Evolutionary conservation across 2,329 filamentous ascomycete species (phyloP).

Genomic region (Colletotrichum cordylinicola): DNA sequence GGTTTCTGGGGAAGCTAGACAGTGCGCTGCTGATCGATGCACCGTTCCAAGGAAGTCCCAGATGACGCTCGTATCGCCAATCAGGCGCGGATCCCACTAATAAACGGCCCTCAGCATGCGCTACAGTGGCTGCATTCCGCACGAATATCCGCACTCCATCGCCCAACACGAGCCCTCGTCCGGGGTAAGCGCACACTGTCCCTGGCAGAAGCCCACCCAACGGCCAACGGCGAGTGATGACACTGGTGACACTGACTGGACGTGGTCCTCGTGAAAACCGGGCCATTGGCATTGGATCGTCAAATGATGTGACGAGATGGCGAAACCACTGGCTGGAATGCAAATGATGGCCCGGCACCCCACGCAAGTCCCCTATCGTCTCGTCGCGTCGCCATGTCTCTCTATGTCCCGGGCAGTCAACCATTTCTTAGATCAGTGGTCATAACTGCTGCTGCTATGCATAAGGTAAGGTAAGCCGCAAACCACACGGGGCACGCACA

Average conservation of each 20-base stretch:
- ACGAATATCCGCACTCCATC: neutral
- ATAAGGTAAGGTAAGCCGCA: neutral
- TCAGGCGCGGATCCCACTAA: conserved; percentile 3
- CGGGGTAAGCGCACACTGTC: neutral
- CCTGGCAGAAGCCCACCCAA: conserved; percentile 13
- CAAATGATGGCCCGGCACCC: neutral
- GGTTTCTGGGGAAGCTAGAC: neutral
- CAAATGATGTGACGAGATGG: neutral
- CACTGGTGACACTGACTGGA: neutral
- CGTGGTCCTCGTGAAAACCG: neutral
- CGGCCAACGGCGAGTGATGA: neutral
- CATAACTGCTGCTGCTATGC: neutral
- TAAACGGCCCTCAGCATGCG: neutral
- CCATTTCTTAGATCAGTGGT: neutral
- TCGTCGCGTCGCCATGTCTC: neutral
- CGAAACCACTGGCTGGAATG: conserved; percentile 1
- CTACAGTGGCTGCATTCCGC: conserved; percentile 17
- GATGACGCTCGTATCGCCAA: conserved; percentile 6
- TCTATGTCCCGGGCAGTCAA: neutral
- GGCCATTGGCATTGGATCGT: neutral
- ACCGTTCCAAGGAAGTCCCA: neutral
- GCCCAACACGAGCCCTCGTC: conserved; percentile 17
- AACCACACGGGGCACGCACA: neutral
- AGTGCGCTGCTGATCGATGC: neutral
- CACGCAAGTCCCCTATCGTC: neutral